Base-by-base conservation (phyloP, 495 filamentous ascomycete genomes). In the Copromyces sp. region DNA sequence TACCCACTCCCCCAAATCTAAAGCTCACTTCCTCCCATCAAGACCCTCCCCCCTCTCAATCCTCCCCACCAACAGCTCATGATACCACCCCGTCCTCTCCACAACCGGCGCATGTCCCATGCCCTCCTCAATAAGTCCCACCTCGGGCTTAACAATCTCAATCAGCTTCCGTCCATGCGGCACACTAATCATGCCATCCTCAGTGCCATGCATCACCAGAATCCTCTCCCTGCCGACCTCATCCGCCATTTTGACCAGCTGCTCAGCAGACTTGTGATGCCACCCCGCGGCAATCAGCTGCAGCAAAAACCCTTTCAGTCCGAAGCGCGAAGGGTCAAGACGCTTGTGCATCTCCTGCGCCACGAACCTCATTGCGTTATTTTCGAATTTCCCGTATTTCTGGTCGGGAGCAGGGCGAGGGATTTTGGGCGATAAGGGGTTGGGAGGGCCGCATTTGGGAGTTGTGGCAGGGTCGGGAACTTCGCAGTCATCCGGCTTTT, bases 271-370 rank as follows among this genome's bases (percentile, higher is more conserved):
- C 80, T 95, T 94, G 77, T 88, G 82, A 80, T 97, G 93, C 88
- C 92, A 94, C 14, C 88, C 89, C 2, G 91, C 92, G 4, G 93
- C 93, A 47, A 94, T 86, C 5, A 90, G 85, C 79, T 97, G 93
- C 73, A 92, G 82, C 41, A 96, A 74, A 78, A 94, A 93, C 4
- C 92, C 92, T 45, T 84, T 86, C 65, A 85, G 83, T 0, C 86
- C 87, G 75, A 91, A 93, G 8, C 80, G 82, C 0, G 81, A 77
- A 9, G 75, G 74, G 69, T 92, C 83, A 32, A 80, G 78, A 11
- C 90, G 85, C 79, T 95, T 95, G 59, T 77, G 81, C 72, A 95
- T 72, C 78, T 95, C 91, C 69, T 91, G 88, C 7, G 93, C 93
- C 0, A 90, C 88, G 77, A 93, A 94, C 41, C 93, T 87, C 78